These are phyloP conservation scores for Candida pseudofarinosa DNA, from an alignment of 805 yeast genomes.

Conservation along the genomic window DNA sequence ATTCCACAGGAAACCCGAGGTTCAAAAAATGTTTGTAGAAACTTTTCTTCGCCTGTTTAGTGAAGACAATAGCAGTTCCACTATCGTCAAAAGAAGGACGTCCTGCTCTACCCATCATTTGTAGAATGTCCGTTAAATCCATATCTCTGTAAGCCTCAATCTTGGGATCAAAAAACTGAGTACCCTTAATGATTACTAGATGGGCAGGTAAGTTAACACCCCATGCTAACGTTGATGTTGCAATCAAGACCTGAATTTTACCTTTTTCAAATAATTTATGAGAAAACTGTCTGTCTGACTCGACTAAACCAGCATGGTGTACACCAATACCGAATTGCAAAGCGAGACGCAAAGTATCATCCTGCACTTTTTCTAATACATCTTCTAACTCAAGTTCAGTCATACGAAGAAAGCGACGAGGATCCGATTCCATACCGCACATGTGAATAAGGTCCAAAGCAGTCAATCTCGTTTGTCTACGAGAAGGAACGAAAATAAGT, in stretches of 20 bases:
- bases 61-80: constrained; percentile 72
- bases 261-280: constrained; percentile 68
- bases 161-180: constrained; percentile 60
- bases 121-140: constrained; percentile 79
- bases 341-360: constrained; percentile 73
- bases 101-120: constrained; percentile 86
- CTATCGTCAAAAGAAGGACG: constrained; percentile 77
- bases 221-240: constrained; percentile 85
- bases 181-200: constrained; percentile 73
- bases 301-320: constrained; percentile 80
- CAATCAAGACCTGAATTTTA: constrained; percentile 67
- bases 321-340: constrained; percentile 77
- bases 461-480: constrained; percentile 78
- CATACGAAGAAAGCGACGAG: constrained; percentile 66
- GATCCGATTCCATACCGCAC: constrained; percentile 76
- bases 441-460: constrained; percentile 74
- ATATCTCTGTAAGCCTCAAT: constrained; percentile 71
- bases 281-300: constrained; percentile 64
- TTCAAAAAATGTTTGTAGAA: constrained; percentile 76
- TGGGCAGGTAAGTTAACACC: constrained; percentile 83
- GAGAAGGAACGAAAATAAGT: constrained; percentile 77
- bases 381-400: constrained; percentile 57
- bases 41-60: constrained; percentile 69
- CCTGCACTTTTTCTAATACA: constrained; percentile 57
- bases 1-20: constrained; percentile 80